Evolutionary conservation across 2,329 filamentous ascomycete genomes (phyloP).

Genomic region (Fusarium miscanthi): DNA sequence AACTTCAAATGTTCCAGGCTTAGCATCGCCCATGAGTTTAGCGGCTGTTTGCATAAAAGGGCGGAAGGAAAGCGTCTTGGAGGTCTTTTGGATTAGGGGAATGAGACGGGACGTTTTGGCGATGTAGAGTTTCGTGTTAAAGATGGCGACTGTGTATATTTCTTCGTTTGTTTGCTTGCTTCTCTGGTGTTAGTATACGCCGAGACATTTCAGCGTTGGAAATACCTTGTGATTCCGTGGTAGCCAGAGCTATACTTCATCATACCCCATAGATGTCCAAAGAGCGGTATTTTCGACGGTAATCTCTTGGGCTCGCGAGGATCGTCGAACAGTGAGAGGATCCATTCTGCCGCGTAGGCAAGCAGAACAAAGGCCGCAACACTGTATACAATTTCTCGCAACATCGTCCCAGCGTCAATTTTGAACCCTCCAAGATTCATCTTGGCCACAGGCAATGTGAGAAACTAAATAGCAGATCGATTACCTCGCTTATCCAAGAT

Average conservation of each 20-base stretch:
- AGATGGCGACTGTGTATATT: constrained; percentile 44
- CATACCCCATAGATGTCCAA: constrained; percentile 37
- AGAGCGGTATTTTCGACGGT: constrained; percentile 23
- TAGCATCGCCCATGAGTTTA: constrained; percentile 26
- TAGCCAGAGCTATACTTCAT: constrained; percentile 27
- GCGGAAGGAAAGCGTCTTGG: constrained; percentile 43
- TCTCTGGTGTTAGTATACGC: background rate
- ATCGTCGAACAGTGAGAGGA: constrained; percentile 33
- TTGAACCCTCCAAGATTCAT: no score
- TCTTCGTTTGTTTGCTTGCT: constrained; percentile 35
- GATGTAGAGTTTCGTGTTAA: constrained; percentile 47
- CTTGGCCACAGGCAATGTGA: accelerated
- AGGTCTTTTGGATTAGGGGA: constrained; percentile 40
- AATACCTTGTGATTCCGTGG: constrained; percentile 28
- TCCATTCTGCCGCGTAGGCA: constrained; percentile 32
- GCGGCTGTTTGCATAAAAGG: constrained; percentile 42
- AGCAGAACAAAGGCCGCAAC: constrained; percentile 18
- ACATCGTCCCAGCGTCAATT: constrained; percentile 1
- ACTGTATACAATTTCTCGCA: constrained; percentile 25
- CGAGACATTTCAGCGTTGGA: accelerated
- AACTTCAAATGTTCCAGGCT: constrained; percentile 1
- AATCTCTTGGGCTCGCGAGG: constrained; percentile 32
- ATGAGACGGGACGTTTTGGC: constrained; percentile 42
- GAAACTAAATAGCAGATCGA: background rate
- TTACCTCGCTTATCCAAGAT: background rate